Conservation (phyloP, 1,139 yeast genomes). For the Suhomyces wounanorum region DNA sequence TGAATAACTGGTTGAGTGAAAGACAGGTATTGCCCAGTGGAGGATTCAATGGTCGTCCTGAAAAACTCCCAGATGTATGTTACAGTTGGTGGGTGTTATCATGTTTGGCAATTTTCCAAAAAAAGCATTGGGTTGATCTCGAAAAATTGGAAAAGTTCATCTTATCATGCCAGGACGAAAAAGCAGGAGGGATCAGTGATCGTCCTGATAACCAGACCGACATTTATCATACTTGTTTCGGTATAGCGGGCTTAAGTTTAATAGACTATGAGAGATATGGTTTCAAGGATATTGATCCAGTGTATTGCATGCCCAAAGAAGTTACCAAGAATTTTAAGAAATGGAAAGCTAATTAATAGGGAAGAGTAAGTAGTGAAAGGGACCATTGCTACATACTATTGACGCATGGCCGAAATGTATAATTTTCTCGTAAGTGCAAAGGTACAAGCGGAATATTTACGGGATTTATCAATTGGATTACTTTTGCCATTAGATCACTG, state of each 20-base stretch:
- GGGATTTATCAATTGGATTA: no score
- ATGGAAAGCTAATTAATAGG: slow-evolving; percentile 29
- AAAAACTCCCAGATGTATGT: slow-evolving; percentile 93
- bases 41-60: slow-evolving; percentile 96
- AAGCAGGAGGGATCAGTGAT: slow-evolving; percentile 88
- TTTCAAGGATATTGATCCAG: slow-evolving; percentile 71
- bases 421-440: no score
- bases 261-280: slow-evolving; percentile 54
- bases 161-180: slow-evolving; percentile 72
- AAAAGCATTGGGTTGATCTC: slow-evolving; percentile 73
- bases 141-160: slow-evolving; percentile 65
- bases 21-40: slow-evolving; percentile 82
- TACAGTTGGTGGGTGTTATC: slow-evolving; percentile 98
- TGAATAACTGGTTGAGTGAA: slow-evolving; percentile 84
- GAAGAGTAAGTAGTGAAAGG: no score
- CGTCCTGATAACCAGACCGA: slow-evolving; percentile 90
- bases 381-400: no score
- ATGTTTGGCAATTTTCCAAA: slow-evolving; percentile 66
- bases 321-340: slow-evolving; percentile 50
- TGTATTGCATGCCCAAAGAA: slow-evolving; percentile 74
- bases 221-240: slow-evolving; percentile 90
- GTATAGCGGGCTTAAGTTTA: slow-evolving; percentile 81
- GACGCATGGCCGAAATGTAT: not conserved
- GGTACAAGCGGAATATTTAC: no score
- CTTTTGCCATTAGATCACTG: no score